Evolutionary conservation across 805 yeast species (phyloP).

Genomic region (Pichia sporocuriosa): DNA sequence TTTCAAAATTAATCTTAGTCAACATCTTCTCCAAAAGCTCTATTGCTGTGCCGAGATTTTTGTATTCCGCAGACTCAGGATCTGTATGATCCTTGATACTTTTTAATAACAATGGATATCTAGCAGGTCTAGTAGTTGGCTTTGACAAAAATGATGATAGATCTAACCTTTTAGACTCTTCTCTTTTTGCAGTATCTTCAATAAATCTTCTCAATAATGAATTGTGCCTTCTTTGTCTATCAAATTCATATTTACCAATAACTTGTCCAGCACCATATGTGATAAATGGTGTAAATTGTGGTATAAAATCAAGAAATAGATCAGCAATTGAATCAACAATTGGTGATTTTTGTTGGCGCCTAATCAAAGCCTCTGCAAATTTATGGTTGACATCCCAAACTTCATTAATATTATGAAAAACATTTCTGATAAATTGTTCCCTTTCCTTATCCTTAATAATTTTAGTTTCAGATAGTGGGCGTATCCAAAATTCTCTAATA

Average conservation of each 20-base stretch:
- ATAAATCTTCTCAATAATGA: slow-evolving; percentile 89
- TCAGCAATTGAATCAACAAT: slow-evolving; percentile 86
- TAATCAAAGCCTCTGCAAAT: slow-evolving; percentile 82
- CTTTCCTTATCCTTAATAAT: slow-evolving; percentile 85
- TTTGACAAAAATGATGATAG: slow-evolving; percentile 89
- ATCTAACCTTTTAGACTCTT: slow-evolving; percentile 83
- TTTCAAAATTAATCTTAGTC: slow-evolving; percentile 72
- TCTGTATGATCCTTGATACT: slow-evolving; percentile 79
- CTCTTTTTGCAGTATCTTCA: slow-evolving; percentile 79
- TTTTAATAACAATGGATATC: slow-evolving; percentile 79
- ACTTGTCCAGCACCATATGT: slow-evolving; percentile 92
- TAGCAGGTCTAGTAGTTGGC: slow-evolving; percentile 92
- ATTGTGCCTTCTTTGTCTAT: slow-evolving; percentile 85
- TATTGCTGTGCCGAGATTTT: slow-evolving; percentile 63
- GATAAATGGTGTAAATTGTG: slow-evolving; percentile 86
- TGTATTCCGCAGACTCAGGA: slow-evolving; percentile 67
- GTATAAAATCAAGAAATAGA: slow-evolving; percentile 73
- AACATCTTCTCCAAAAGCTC: slow-evolving; percentile 70
- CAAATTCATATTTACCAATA: slow-evolving; percentile 92
- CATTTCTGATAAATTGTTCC: slow-evolving; percentile 85
- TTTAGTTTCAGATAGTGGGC: slow-evolving; percentile 80
- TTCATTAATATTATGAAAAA: slow-evolving; percentile 84
- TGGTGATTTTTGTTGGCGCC: slow-evolving; percentile 79
- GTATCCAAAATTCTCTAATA: slow-evolving; percentile 87
- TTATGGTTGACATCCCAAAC: slow-evolving; percentile 76